These are phyloP conservation scores for Eragrostis tef DNA, from an alignment of 202 grass and related monocot genomes.

Conservation along the genomic window DNA sequence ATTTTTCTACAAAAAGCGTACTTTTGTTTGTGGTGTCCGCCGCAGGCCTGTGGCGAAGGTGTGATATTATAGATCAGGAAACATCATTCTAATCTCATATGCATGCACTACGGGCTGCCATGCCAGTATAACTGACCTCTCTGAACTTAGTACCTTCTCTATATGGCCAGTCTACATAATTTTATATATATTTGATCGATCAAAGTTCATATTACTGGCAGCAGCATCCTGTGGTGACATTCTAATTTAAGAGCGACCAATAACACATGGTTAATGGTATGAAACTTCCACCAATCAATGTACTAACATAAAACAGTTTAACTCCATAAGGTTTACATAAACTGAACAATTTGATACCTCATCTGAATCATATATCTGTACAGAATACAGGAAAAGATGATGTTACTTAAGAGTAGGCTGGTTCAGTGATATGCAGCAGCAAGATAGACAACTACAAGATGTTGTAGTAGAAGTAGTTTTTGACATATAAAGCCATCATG, in stretches of 20 bases:
- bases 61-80: neutral
- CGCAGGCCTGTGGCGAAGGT: neutral
- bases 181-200: neutral
- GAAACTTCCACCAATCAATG: neutral
- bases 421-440: slow-evolving; percentile 1
- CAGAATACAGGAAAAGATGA: neutral
- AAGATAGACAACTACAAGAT: slow-evolving; percentile 10
- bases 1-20: neutral
- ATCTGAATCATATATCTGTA: neutral
- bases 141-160: neutral
- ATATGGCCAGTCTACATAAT: neutral
- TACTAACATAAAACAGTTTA: slow-evolving; percentile 49
- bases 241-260: neutral
- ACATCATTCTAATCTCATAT: neutral
- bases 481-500: neutral
- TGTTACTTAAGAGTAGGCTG: neutral
- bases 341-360: slow-evolving; percentile 45
- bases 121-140: neutral
- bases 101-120: neutral
- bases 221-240: neutral
- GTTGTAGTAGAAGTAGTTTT: neutral
- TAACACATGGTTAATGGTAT: neutral
- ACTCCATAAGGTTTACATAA: slow-evolving; percentile 45
- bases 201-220: neutral
- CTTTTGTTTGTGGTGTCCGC: neutral